phyloP scores from a whole-genome alignment of 2,329 filamentous ascomycete species.

The Lachnellula willkommii region DNA sequence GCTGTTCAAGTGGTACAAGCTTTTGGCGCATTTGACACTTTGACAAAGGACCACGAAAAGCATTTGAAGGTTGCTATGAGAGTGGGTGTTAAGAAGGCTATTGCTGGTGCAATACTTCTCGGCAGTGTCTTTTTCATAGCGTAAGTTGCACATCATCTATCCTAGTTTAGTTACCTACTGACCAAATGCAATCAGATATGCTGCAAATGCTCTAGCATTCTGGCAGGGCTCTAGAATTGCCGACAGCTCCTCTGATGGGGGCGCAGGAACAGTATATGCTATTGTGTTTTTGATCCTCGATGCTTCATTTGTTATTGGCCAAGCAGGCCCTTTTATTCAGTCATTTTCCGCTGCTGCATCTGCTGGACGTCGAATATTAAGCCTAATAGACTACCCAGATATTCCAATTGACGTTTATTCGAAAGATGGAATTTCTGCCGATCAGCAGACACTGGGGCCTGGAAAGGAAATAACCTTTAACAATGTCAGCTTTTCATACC shows the following conservation, averaged over 20 bases:
- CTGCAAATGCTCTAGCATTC: constrained; percentile 54
- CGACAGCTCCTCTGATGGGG: constrained; percentile 9
- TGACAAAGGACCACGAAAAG: constrained; percentile 44
- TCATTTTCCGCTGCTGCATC: constrained; percentile 38
- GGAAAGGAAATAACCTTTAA: constrained; percentile 29
- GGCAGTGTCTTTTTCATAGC: constrained; percentile 53
- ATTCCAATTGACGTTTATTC: constrained; percentile 34
- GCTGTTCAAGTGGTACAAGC: constrained; percentile 49
- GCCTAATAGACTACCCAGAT: constrained; percentile 38
- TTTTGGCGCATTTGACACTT: constrained; percentile 42
- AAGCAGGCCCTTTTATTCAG: constrained; percentile 24
- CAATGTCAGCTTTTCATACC: constrained; percentile 33
- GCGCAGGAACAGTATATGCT: constrained; percentile 47
- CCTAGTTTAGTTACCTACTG: background rate
- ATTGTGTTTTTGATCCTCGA: constrained; percentile 50
- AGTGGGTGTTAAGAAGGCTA: constrained; percentile 45
- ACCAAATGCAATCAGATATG: constrained; percentile 33
- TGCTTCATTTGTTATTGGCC: constrained; percentile 33
- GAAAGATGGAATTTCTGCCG: constrained; percentile 18
- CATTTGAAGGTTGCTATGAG: constrained; percentile 39
- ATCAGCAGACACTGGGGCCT: constrained; percentile 16
- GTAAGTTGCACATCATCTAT: constrained; percentile 32
- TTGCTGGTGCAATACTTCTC: constrained; percentile 43
- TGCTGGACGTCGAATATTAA: constrained; percentile 41
- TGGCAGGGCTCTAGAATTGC: constrained; percentile 52